phyloP scores from a whole-genome alignment of 371 early-diverging fungal species.

The Coemansia sp. region DNA sequence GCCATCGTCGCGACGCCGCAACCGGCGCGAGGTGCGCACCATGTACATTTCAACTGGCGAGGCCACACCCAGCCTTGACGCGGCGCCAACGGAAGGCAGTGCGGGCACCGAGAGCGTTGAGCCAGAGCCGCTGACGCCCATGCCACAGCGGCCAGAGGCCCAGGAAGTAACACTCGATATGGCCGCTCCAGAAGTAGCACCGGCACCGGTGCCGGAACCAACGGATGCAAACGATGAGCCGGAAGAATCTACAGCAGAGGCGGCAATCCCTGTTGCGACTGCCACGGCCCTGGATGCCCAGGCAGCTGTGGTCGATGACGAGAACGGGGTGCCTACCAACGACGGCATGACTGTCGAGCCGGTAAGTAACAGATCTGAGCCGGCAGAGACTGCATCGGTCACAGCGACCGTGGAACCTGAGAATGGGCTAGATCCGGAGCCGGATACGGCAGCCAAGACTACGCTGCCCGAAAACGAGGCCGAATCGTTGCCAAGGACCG shows the following conservation, averaged over 20 bases:
- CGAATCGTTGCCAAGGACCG: slow-evolving; percentile 10
- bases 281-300: background rate
- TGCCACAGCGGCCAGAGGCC: slow-evolving; percentile 3
- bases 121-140: background rate
- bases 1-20: slow-evolving; percentile 24
- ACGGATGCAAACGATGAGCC: too few species aligned
- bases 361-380: too few species aligned
- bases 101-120: background rate
- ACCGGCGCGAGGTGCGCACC: slow-evolving; percentile 45
- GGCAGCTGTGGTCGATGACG: background rate
- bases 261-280: slow-evolving; percentile 6
- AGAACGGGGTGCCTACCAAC: background rate
- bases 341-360: background rate
- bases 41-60: slow-evolving; percentile 31
- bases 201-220: background rate
- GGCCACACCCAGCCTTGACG: background rate
- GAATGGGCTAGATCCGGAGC: background rate
- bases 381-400: background rate
- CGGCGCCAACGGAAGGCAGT: background rate
- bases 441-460: background rate
- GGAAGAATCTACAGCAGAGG: too few species aligned
- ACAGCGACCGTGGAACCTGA: background rate
- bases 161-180: background rate
- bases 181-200: background rate
- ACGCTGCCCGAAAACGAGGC: background rate